Percentiles rank a stretch among this genome's conserved stretches.
phyloP scores from a whole-genome alignment of 2,329 filamentous ascomycete genomes.

The Talaromyces sp. region DNA sequence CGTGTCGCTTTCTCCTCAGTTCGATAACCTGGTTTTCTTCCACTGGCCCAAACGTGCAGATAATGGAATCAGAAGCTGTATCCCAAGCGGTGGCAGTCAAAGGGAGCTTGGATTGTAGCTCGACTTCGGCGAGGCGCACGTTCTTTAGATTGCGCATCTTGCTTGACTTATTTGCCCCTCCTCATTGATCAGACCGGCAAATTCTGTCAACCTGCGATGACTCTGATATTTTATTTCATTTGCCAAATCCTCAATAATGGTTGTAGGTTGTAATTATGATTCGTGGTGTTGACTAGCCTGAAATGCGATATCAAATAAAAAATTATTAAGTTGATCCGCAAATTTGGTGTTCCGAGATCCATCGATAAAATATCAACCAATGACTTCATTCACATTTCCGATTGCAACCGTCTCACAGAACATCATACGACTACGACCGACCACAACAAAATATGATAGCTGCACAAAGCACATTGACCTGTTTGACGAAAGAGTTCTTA shows the following conservation, averaged over 20 bases:
- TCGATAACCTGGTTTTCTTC: constrained; percentile 69
- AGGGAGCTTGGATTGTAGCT: constrained; percentile 57
- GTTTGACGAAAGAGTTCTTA: constrained; percentile 24
- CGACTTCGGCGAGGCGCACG: constrained; percentile 67
- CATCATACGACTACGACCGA: constrained; percentile 12
- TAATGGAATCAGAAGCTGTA: constrained; percentile 68
- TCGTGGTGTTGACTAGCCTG: neutral
- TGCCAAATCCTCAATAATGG: neutral
- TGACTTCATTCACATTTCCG: constrained; percentile 46
- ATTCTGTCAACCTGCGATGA: neutral
- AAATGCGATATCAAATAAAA: neutral
- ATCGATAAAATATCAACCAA: constrained; percentile 33
- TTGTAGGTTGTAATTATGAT: neutral
- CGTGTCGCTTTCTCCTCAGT: constrained; percentile 55
- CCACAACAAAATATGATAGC: neutral
- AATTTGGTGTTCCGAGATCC: constrained; percentile 41
- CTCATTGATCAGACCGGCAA: constrained; percentile 31
- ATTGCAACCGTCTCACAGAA: constrained; percentile 8
- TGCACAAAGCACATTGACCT: constrained; percentile 9
- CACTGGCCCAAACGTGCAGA: constrained; percentile 83
- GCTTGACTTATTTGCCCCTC: constrained; percentile 33
- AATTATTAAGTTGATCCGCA: constrained; percentile 29
- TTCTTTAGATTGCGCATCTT: constrained; percentile 87
- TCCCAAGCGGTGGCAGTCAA: constrained; percentile 86
- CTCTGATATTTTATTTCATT: neutral